Base-by-base conservation (phyloP, 1,284 basidiomycete genomes). In the Leccinum pachyderme region DNA sequence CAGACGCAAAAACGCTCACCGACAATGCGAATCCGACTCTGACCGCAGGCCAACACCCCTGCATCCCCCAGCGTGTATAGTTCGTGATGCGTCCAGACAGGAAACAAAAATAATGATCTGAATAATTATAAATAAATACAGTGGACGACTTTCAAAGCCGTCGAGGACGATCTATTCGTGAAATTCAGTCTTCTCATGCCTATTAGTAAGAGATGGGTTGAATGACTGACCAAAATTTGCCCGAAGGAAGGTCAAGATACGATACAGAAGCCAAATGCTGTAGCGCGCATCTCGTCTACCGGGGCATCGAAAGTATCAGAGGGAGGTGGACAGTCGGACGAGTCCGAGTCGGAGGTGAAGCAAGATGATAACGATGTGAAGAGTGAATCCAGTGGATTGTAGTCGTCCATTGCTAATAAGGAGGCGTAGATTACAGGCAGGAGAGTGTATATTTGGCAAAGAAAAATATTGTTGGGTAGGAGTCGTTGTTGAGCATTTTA, bases 1-100 rank as follows among this genome's bases (percentile, higher is more conserved):
- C 4, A n/a, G 15, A 41, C 8, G 15, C 24, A 22, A 15, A 24
- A 29, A 51, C 12, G 31, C 71, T 47, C 49, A 78, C 76, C 74
- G 35, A 68, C 68, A 47, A 72, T 22, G 49, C 32, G 45, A 49
- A 31, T 15, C 25, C 2, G 28, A 29, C 28, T 2, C 28, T 29
- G 28, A 5, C 4, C 28, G 44, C 22, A 27, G 28, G 32, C 44
- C 7, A 39, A 35, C 33, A 43, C 29, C 43, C 25, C 32, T 32
- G 22, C 37, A 35, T 7, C 35, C 37, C 22, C 29, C 22, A 18
- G 28, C 12, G 33, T 32, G 31, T 18, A 39, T 32, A 44, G 15
- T 52, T 25, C 27, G 15, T 28, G 49, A 43, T 28, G n/a, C 15
- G 43, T 27, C 25, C 15, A 45, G 41, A 51, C n/a, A 18, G 18